Base-by-base conservation (phyloP, 2,329 filamentous ascomycete species). In the Cladosporium cucumerinum region DNA sequence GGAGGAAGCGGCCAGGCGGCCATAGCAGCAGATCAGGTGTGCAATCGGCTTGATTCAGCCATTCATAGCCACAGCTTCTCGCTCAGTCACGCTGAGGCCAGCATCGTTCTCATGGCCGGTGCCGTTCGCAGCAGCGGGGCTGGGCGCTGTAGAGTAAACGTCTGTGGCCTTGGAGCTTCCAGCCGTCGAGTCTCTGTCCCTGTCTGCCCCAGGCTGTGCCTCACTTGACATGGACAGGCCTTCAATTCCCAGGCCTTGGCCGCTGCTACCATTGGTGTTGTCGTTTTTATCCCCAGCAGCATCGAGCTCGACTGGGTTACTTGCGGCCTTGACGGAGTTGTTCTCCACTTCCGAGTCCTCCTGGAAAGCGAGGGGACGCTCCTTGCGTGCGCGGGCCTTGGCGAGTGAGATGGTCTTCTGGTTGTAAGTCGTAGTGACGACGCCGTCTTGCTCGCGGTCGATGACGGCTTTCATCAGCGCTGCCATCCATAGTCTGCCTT, bases 391-490 rank as follows among this genome's bases (percentile, higher is more conserved):
- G 65, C 89, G 88, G 14, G 95, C 95, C 79, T 97, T 97, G 63
- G 89, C 86, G 7, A 99, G 86, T 28, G 91, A 95, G 63, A 99
- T 97, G 0, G 95, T 99, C 82, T 96, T 95, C 75, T 97, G 93
- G 75, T 97, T 94, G 79, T 98, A 98, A 3, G 93, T 97, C 3
- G 91, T 95, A 23, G 92, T 93, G 66, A 97, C 89, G 11, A 89
- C 86, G 67, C 90, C 86, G 61, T 71, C 72, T 72, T 86, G 80
- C 71, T 99, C 95, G 66, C 94, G 89, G 75, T 98, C 94, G 72
- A 99, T 99, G 1, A 95, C 99, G 12, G 95, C 95, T 80, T 99
- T 99, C 92, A 99, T 96, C 60, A 99, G 81, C 6, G 95, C 95
- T 5, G 93, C 95, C 95, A 99, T 99, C 95, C 95, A 99, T 48